A percentile compares a stretch with the other conserved stretches of the same genome.
phyloP scores from a whole-genome alignment of 2,329 filamentous ascomycete species.

The Ophiostoma montium region DNA sequence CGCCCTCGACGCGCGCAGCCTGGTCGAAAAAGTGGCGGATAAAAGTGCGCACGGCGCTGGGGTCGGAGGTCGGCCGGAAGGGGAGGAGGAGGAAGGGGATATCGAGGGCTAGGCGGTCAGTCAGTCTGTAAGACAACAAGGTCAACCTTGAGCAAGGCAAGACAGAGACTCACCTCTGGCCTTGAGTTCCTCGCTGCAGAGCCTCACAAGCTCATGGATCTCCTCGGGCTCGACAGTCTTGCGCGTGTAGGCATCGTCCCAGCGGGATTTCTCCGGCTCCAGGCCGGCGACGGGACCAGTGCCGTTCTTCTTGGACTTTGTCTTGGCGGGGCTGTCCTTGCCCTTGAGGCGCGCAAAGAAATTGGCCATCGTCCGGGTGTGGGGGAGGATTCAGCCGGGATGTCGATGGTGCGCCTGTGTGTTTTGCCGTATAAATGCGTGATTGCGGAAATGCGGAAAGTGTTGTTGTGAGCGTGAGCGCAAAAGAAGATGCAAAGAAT shows the following conservation, averaged over 20 bases:
- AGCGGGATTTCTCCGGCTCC: conserved; percentile 55
- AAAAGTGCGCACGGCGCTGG: conserved; percentile 82
- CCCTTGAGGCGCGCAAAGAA: conserved; percentile 55
- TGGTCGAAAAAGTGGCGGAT: conserved; percentile 83
- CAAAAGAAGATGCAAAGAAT: not conserved
- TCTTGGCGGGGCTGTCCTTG: conserved; percentile 50
- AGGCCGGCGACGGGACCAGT: conserved; percentile 36
- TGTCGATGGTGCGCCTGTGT: not conserved
- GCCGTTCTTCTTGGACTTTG: conserved; percentile 51
- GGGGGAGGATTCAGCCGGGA: not conserved
- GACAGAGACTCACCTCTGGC: conserved; percentile 57
- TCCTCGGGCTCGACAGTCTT: conserved; percentile 77
- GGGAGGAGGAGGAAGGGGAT: conserved; percentile 86
- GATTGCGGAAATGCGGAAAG: not conserved
- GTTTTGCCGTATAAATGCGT: not conserved
- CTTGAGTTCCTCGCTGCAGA: conserved; percentile 85
- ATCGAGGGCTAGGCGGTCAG: conserved; percentile 54
- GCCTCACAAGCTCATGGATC: conserved; percentile 71
- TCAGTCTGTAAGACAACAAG: not conserved
- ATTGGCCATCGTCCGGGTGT: conserved; percentile 32
- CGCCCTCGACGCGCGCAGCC: conserved; percentile 49
- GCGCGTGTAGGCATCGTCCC: conserved; percentile 79
- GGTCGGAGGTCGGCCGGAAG: conserved; percentile 85
- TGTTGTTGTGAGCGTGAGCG: not conserved
- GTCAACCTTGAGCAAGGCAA: conserved; percentile 3